Evolutionary conservation across 2,329 filamentous ascomycete species (phyloP), one percentile per base, ranked within the genome.

Genomic region (Neofusicoccum sp.): DNA sequence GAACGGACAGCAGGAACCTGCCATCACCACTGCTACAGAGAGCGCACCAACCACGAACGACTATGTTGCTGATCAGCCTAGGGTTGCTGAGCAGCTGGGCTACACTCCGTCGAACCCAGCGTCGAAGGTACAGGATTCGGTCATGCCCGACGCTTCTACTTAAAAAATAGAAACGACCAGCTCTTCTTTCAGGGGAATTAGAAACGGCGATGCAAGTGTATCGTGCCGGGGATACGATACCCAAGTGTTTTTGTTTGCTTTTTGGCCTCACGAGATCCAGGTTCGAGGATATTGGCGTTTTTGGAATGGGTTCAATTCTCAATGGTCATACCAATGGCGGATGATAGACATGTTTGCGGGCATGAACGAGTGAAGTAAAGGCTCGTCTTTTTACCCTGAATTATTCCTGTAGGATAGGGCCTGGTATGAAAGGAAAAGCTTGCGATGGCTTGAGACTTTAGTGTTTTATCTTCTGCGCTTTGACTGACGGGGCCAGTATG

Each of bases 141-240:
- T 43, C 8, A 58, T 58, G 43, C 24, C 56, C 16, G 56, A 58
- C 14, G 31, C 34, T 24, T 14, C 48, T 53, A n/a, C 33, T 3
- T 26, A 51, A 4, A 43, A 14, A 12, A 33, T 9, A 30, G 6
- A 45, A 33, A 41, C 12, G 28, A 38, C 2, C 6, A 6, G 31
- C 43, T 7, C 16, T 38, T 43, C 33, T 20, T 11, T 4, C 7
- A 9, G 2, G 11, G 36, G 34, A 43, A 38, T 56, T 43, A 30
- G 31, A 56, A 9, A 7, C 26, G 34, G 38, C 40, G 51, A 30
- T 56, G 51, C 51, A 16, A 33, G 26, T 16, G 51, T 56, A 56
- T 56, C 51, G 51, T 56, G 51, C 24, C 41, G n/a, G 38, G n/a
- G 38, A 56, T 56, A 43, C 51, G 38, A 56, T 56, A 56, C 51